phyloP scores from a whole-genome alignment of 495 filamentous ascomycete species.

The Bryoglossum gracile region DNA sequence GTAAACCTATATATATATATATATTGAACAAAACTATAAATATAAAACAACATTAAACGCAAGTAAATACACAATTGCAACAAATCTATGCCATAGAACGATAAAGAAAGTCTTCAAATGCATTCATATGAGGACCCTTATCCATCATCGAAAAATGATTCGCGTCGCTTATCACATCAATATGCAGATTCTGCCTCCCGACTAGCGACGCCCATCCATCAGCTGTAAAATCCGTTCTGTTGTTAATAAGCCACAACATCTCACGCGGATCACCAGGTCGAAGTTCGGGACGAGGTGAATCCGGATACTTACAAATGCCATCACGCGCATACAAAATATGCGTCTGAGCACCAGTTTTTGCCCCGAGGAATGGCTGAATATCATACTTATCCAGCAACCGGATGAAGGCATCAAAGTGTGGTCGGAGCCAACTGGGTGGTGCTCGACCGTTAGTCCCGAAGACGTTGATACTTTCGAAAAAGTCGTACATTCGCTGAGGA shows the following conservation, averaged over 20 bases:
- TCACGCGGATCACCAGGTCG: conserved; percentile 39
- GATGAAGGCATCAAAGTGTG: conserved; percentile 77
- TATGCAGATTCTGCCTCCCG: conserved; percentile 48
- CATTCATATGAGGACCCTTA: too few species aligned
- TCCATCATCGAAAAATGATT: conserved; percentile 72
- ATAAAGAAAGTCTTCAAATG: too few species aligned
- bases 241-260: conserved; percentile 36
- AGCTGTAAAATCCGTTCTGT: conserved; percentile 68
- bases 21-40: too few species aligned
- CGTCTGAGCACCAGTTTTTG: conserved; percentile 29
- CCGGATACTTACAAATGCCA: conserved; percentile 42
- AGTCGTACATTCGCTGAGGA: conserved; percentile 5
- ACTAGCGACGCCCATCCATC: conserved; percentile 70
- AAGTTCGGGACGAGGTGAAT: conserved; percentile 46
- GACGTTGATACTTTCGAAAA: conserved; percentile 41
- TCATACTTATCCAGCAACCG: conserved; percentile 63
- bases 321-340: conserved; percentile 70
- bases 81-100: too few species aligned
- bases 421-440: conserved; percentile 70
- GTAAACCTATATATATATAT: too few species aligned
- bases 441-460: conserved; percentile 56
- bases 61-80: too few species aligned
- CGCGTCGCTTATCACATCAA: conserved; percentile 46
- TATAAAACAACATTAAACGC: too few species aligned
- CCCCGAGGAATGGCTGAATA: conserved; percentile 31